Evolutionary conservation across 257 asterid genomes (phyloP).

Genomic region (Primulina eburnea): DNA sequence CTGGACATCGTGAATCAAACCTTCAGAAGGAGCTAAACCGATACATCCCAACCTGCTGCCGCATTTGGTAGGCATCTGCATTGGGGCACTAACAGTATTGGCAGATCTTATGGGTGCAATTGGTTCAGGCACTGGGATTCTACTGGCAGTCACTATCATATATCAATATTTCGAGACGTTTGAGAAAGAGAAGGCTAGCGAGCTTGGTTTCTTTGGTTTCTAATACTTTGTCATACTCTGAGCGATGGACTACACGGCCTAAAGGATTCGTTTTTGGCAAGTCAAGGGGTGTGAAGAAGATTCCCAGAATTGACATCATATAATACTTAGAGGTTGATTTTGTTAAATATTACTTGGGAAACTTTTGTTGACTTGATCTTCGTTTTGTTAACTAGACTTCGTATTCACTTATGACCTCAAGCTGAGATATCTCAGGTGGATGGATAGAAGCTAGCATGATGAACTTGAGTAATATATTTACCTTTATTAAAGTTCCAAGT

Average conservation of each 20-base stretch:
- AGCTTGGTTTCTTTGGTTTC: constrained; percentile 32
- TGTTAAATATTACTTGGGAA: background rate
- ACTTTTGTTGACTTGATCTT: background rate
- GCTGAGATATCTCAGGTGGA: background rate
- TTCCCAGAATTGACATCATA: background rate
- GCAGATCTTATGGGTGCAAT: constrained; percentile 38
- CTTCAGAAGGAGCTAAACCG: constrained; percentile 35
- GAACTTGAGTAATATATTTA: background rate
- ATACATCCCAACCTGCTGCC: constrained; percentile 34
- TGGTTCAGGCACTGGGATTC: constrained; percentile 33
- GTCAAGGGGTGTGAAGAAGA: background rate
- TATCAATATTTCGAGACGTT: constrained; percentile 34
- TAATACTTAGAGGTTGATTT: background rate
- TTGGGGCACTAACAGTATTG: constrained; percentile 38
- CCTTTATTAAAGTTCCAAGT: too few species aligned
- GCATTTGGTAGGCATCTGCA: constrained; percentile 33
- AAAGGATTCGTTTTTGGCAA: background rate
- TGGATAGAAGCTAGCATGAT: background rate
- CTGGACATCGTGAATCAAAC: constrained; percentile 28
- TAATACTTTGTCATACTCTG: background rate
- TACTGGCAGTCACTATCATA: constrained; percentile 29
- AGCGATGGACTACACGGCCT: background rate
- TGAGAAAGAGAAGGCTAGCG: constrained; percentile 31
- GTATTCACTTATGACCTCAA: background rate
- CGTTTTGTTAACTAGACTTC: background rate